Conservation (phyloP, 306 rosid genomes). For the Acacia melanoxylon region DNA sequence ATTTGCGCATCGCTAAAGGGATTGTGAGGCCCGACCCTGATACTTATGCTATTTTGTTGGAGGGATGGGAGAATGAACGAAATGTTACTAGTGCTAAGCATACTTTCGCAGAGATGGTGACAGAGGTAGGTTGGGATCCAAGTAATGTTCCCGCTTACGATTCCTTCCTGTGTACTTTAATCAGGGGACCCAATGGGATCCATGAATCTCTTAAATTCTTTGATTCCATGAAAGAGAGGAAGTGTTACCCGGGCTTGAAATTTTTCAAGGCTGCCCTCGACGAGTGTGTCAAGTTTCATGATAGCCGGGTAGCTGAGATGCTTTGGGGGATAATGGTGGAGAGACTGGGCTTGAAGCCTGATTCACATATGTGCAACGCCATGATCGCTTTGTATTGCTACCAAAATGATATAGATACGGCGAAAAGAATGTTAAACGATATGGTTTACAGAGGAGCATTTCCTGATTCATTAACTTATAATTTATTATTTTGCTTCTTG, state of each 20-base stretch:
- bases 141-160: conserved; percentile 58
- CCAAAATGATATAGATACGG: conserved; percentile 35
- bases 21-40: conserved; percentile 50
- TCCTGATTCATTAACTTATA: conserved; percentile 54
- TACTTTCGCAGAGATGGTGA: conserved; percentile 65
- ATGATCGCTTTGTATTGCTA: conserved; percentile 57
- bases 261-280: conserved; percentile 59
- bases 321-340: conserved; percentile 59
- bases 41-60: conserved; percentile 63
- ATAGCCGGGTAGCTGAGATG: conserved; percentile 43
- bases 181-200: conserved; percentile 44
- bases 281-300: conserved; percentile 51
- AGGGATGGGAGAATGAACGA: conserved; percentile 66
- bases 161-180: conserved; percentile 53
- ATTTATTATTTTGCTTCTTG: conserved; percentile 50
- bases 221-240: conserved; percentile 44
- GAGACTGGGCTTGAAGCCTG: conserved; percentile 33
- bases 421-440: conserved; percentile 49
- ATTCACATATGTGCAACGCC: conserved; percentile 48
- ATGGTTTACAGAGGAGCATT: conserved; percentile 58
- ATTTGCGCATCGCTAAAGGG: conserved; percentile 47
- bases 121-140: conserved; percentile 67
- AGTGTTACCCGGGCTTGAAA: conserved; percentile 62
- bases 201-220: conserved; percentile 41
- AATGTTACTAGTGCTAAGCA: conserved; percentile 48